Evolutionary conservation across 176 grass and related monocot genomes (phyloP).

Genomic region (Oryza coarctata): DNA sequence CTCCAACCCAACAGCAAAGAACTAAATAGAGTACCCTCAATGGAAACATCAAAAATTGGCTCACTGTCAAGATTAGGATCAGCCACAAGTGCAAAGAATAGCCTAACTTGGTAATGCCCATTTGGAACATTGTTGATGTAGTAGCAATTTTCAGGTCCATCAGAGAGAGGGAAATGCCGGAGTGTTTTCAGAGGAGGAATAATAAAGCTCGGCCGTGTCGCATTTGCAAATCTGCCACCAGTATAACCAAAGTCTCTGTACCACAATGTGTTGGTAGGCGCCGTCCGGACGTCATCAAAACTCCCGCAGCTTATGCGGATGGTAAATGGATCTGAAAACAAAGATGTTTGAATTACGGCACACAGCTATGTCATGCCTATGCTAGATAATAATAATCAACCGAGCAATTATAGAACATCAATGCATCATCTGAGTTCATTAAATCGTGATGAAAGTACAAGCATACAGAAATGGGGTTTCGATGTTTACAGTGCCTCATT

Average conservation of each 20-base stretch:
- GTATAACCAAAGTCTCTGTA: conserved; percentile 96
- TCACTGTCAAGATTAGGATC: conserved; percentile 79
- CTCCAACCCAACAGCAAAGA: conserved; percentile 89
- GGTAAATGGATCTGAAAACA: conserved; percentile 73
- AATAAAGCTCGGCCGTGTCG: conserved; percentile 66
- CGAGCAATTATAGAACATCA: background rate
- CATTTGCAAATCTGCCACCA: conserved; percentile 81
- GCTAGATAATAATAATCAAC: background rate
- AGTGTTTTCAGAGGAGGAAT: conserved; percentile 83
- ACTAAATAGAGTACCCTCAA: conserved; percentile 88
- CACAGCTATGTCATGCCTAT: background rate
- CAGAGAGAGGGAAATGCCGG: conserved; percentile 80
- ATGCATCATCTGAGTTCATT: conserved; percentile 12
- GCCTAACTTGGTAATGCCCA: conserved; percentile 78
- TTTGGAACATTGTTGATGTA: conserved; percentile 69
- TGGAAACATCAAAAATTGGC: conserved; percentile 88
- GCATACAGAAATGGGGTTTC: background rate
- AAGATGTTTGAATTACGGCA: conserved; percentile 7
- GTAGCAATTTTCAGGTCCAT: conserved; percentile 96
- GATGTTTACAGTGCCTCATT: too few species aligned
- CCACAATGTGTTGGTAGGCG: conserved; percentile 83
- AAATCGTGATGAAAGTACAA: conserved; percentile 14
- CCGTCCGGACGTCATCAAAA: conserved; percentile 69
- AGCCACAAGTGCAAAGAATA: conserved; percentile 81
- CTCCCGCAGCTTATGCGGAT: conserved; percentile 98